These are phyloP conservation scores for Fraxinus platypoda DNA, from an alignment of 305 asterid species.

Conservation along the genomic window DNA sequence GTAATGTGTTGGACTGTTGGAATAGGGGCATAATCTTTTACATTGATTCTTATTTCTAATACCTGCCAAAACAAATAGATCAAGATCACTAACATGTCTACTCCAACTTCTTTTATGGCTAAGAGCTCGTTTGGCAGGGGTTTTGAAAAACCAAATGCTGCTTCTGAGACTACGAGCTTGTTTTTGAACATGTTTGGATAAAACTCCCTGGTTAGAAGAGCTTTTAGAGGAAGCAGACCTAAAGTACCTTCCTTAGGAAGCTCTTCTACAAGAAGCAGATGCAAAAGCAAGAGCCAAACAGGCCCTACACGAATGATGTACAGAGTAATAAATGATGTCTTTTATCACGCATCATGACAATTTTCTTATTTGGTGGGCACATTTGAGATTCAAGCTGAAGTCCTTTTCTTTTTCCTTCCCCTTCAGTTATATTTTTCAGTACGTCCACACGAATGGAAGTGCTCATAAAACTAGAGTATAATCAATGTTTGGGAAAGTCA, in stretches of 20 bases:
- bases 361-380: neutral
- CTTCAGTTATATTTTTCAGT: neutral
- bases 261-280: neutral
- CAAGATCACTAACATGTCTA: neutral
- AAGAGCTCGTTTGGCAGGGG: neutral
- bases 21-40: constrained; percentile 21
- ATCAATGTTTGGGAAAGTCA: constrained; percentile 11
- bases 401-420: neutral
- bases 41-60: constrained; percentile 16
- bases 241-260: neutral
- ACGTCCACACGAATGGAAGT: neutral
- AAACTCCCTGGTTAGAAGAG: neutral
- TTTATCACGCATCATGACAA: neutral
- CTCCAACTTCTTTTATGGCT: neutral
- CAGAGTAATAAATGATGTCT: neutral
- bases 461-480: neutral
- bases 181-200: neutral
- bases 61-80: constrained; percentile 26
- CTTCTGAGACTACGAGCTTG: neutral
- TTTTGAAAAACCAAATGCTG: neutral
- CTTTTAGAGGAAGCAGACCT: neutral
- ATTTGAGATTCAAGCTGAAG: neutral
- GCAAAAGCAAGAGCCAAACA: neutral
- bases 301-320: neutral
- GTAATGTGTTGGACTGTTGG: constrained; percentile 11